Base-by-base conservation (phyloP, 2,329 filamentous ascomycete genomes). In the Rugonectria rugulosa region DNA sequence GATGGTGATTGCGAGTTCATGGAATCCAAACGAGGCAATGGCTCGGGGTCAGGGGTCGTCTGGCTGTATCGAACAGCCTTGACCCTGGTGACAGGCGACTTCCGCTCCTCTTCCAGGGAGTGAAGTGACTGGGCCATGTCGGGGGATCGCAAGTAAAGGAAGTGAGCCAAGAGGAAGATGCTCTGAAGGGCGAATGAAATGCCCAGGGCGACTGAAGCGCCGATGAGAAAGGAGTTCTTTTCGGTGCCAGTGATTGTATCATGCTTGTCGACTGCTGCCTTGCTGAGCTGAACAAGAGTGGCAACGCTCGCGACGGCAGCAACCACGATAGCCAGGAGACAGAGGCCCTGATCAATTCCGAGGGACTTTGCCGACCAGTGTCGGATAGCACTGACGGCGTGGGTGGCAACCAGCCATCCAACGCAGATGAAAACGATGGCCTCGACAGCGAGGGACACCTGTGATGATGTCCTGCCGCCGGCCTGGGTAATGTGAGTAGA, bases 21-120 rank as follows among this genome's bases (percentile, higher is more conserved):
- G 5, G 75, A 76, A 20, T 65, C 60, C 51, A 69, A 69, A 32
- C 72, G 70, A 12, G 70, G 71, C 9, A 66, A 55, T 17, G 72
- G 70, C 9, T 69, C 67, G 31, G 69, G 64, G 3, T 65, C 66
- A 8, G 74, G 72, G 24, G 70, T 68, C 0, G 81, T 80, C 57
- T 77, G 71, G 65, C 79, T 75, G 64, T 85, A 85, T 3, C 77
- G 79, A 17, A 85, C 75, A 5, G 81, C 74, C 69, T 85, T 85
- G 62, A 84, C 70, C n/a, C 76, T 65, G 40, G 57, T 61, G 15
- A 46, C 53, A 9, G 66, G 58, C 15, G 63, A 42, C 12, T 62
- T 43, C n/a, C 62, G 61, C 19, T 63, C 61, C 10, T 66, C 60
- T 27, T 66, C 63, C 3, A 64, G 51, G 8, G 50, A 64, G 20